Base-by-base conservation (phyloP, 768 basidiomycete genomes). In the Amanita jacksonii region DNA sequence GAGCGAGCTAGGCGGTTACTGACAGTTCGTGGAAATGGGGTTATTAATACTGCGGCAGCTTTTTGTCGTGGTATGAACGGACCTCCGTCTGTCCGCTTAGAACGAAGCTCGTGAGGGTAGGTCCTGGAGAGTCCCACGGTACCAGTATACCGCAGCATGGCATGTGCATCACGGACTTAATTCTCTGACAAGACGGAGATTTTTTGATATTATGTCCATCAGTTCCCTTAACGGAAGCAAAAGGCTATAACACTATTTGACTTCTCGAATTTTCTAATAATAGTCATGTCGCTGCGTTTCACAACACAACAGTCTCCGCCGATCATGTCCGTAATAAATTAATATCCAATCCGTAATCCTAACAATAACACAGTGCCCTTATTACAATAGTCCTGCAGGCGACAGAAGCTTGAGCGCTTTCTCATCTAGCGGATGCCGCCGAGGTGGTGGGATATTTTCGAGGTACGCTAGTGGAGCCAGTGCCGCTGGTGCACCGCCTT, bases 391-490 rank as follows among this genome's bases (percentile, higher is more conserved):
- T 20, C 51, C 49, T 9, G 50, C 56, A 47, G 53, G 57, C 24
- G 62, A 62, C 36, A 70, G 58, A 31, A 63, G 52, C 61, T 68
- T 67, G 8, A 71, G 59, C 5, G 64, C 58, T 49, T 66, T 69
- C 47, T 71, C 68, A 44, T 86, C 84, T 41, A 81, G 65, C 1
- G 82, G 81, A 51, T 85, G 77, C 42, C 83, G 74, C 54, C 77
- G 75, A 35, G 72, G 73, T 23, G 77, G 78, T 12, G 80, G 70
- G 30, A 75, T 68, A 35, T 72, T 74, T 57, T 82, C 72, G 34
- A 83, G 70, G 58, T 82, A 85, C n/a, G 75, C 67, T 5, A 85
- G 66, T 18, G 83, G 83, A 12, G 81, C 81, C 20, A 85, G 73
- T 37, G 54, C 52, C 38, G 63, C 59, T 23, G 56, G 54, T 23